These are phyloP conservation scores for Apiospora rasikravindrae DNA, from an alignment of 2,329 filamentous ascomycete species.

Conservation along the genomic window DNA sequence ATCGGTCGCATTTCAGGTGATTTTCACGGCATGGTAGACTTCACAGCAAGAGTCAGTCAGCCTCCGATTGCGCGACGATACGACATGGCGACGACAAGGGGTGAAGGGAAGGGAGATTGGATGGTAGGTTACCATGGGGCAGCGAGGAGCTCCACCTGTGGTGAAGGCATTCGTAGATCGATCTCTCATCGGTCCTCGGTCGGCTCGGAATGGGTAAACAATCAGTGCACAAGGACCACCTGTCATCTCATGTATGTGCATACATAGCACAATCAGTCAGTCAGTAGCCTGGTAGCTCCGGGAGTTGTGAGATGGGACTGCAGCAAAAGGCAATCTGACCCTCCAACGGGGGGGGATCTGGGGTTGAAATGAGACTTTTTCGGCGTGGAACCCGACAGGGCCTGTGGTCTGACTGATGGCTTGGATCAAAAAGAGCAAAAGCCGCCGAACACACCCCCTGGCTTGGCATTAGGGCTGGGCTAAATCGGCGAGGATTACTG, in stretches of 20 bases:
- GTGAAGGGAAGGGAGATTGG: background rate
- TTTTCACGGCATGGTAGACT: constrained; percentile 54
- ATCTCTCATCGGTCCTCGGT: constrained; percentile 21
- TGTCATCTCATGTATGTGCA: constrained; percentile 18
- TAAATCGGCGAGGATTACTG: background rate
- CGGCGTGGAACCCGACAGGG: constrained; percentile 12
- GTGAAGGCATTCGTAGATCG: constrained; percentile 39
- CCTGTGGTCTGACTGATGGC: background rate
- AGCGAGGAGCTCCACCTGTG: constrained; percentile 37
- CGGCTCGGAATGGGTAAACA: background rate
- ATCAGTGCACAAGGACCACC: background rate
- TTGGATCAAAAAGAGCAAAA: background rate
- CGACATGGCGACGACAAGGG: background rate
- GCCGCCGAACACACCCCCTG: background rate
- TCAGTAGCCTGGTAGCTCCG: background rate
- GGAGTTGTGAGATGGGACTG: constrained; percentile 11
- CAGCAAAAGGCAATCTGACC: constrained; percentile 1
- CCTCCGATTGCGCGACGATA: background rate
- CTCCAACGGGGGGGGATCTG: background rate
- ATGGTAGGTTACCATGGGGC: constrained; percentile 37
- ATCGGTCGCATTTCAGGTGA: constrained; percentile 53
- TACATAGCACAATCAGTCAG: background rate
- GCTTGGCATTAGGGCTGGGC: constrained; percentile 1
- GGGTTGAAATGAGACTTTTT: constrained; percentile 8
- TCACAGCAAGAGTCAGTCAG: constrained; percentile 17